These are phyloP conservation scores for Alternaria sp. DNA, from an alignment of 2,329 filamentous ascomycete genomes.

Conservation along the genomic window DNA sequence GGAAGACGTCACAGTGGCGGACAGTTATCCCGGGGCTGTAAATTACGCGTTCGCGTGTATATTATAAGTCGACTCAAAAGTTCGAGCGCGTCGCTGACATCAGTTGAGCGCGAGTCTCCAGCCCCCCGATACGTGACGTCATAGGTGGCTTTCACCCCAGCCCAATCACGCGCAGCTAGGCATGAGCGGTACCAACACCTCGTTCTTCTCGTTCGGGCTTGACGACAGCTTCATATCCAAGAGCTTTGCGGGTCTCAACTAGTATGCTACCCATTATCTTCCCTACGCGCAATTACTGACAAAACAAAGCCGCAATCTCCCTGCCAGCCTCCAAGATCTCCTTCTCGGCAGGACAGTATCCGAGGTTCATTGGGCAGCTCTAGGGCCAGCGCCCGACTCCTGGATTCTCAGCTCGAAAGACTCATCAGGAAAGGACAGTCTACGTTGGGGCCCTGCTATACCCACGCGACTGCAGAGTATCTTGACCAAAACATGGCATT, in stretches of 20 bases:
- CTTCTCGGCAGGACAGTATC: constrained; percentile 30
- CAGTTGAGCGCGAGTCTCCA: neutral
- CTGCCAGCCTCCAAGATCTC: constrained; percentile 34
- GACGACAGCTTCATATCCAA: constrained; percentile 44
- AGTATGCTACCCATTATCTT: constrained; percentile 26
- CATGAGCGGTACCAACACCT: constrained; percentile 35
- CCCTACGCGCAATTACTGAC: constrained; percentile 5
- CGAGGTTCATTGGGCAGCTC: constrained; percentile 41
- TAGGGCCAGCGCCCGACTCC: constrained; percentile 38
- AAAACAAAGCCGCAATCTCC: constrained; percentile 35
- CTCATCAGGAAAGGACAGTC: constrained; percentile 26
- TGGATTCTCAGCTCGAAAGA: constrained; percentile 46
- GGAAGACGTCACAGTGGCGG: neutral
- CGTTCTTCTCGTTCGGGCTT: constrained; percentile 45
- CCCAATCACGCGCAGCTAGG: constrained; percentile 33
- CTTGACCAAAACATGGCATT: constrained; percentile 35
- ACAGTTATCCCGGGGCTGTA: neutral
- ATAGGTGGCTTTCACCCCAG: constrained; percentile 34
- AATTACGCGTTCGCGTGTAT: neutral
- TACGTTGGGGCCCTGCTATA: constrained; percentile 38
- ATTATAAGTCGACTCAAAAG: neutral
- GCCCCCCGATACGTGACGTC: constrained; percentile 33
- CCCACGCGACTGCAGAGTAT: constrained; percentile 30
- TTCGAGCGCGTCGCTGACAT: neutral
- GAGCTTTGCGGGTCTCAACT: constrained; percentile 37